Conservation (phyloP, 306 rosid species). For the Inga oerstediana region DNA sequence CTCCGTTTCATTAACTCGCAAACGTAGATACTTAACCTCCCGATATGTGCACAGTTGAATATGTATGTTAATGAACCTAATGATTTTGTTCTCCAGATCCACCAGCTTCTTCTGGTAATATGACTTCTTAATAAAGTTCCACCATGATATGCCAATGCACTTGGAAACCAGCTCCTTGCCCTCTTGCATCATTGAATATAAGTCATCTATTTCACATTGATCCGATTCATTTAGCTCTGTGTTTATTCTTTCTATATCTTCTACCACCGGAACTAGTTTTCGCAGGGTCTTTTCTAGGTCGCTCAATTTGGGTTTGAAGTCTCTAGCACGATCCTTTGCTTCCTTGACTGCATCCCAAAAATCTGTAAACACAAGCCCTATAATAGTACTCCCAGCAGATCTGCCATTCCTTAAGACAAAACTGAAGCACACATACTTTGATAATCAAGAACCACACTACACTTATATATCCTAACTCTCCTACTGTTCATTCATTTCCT, state of each 20-base stretch:
- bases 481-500: too few species aligned
- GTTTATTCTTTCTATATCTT: background rate
- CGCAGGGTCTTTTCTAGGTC: background rate
- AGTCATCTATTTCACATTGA: too few species aligned
- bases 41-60: background rate
- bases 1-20: background rate
- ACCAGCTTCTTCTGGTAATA: background rate
- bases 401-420: background rate
- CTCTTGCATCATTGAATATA: background rate
- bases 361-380: background rate
- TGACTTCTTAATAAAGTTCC: background rate
- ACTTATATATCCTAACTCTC: too few species aligned
- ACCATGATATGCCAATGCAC: too few species aligned
- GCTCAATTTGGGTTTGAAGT: background rate
- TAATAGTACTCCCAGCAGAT: background rate
- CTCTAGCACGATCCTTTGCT: background rate
- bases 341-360: background rate
- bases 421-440: too few species aligned
- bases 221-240: too few species aligned
- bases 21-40: background rate
- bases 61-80: background rate
- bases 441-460: too few species aligned
- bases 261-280: background rate
- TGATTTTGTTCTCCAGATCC: background rate
- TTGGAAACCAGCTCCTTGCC: background rate